Conservation (phyloP, 768 basidiomycete genomes). For the Kwoniella newhampshirensis region DNA sequence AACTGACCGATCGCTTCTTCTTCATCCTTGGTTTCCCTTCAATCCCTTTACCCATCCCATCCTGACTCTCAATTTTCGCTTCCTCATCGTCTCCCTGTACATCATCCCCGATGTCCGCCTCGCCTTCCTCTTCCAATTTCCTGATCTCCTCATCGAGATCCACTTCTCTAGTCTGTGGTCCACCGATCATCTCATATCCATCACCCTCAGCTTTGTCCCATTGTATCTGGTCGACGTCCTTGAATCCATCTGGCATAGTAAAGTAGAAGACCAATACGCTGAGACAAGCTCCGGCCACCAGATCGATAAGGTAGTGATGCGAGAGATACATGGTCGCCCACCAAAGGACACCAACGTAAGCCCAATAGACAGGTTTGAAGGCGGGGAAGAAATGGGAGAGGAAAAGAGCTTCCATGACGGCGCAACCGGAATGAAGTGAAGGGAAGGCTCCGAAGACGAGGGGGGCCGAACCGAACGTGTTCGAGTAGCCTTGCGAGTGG, state of each 20-base stretch:
- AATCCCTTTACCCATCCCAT: background rate
- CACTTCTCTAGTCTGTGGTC: conserved; percentile 12
- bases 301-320: conserved; percentile 98
- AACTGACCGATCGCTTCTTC: conserved; percentile 38
- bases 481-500: conserved; percentile 70
- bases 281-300: conserved; percentile 88
- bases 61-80: conserved; percentile 9
- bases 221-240: conserved; percentile 58
- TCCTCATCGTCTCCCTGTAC: conserved; percentile 19
- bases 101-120: conserved; percentile 18
- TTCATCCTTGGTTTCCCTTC: conserved; percentile 21
- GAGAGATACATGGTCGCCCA: conserved; percentile 99
- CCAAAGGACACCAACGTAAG: conserved; percentile 79
- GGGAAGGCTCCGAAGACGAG: conserved; percentile 98
- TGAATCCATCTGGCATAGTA: conserved; percentile 78
- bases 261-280: conserved; percentile 83
- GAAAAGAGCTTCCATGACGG: conserved; percentile 90
- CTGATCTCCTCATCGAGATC: conserved; percentile 50
- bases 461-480: conserved; percentile 79
- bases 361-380: conserved; percentile 67
- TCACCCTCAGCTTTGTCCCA: conserved; percentile 26
- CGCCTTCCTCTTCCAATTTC: conserved; percentile 44
- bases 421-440: conserved; percentile 82
- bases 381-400: conserved; percentile 91
- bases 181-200: conserved; percentile 37